A percentile compares a stretch with the other conserved stretches of the same genome.
phyloP scores from a whole-genome alignment of 352 stramenopile genomes.

The Pythium sukuiense region DNA sequence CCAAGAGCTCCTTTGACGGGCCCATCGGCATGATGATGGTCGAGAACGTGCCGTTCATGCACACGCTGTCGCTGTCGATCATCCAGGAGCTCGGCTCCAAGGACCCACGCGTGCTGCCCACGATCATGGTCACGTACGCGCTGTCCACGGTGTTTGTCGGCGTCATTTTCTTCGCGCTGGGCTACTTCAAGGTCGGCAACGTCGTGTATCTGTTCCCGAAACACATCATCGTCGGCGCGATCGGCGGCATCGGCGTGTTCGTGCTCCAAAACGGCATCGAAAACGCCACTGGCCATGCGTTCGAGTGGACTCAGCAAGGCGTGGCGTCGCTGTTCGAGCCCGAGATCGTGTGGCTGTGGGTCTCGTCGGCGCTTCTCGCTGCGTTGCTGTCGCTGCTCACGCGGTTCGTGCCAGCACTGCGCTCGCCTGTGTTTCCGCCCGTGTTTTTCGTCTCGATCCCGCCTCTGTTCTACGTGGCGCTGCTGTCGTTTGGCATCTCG shows the following conservation, averaged over 20 bases:
- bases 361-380: slow-evolving; percentile 56
- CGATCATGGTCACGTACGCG: slow-evolving; percentile 91
- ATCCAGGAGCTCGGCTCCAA: slow-evolving; percentile 81
- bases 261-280: slow-evolving; percentile 85
- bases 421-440: slow-evolving; percentile 67
- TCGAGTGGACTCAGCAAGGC: slow-evolving; percentile 55
- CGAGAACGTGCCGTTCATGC: slow-evolving; percentile 96
- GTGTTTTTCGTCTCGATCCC: slow-evolving; percentile 83
- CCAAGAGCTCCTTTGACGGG: slow-evolving; percentile 72
- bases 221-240: slow-evolving; percentile 94
- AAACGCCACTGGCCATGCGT: slow-evolving; percentile 73
- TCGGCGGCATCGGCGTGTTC: slow-evolving; percentile 91
- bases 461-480: slow-evolving; percentile 67
- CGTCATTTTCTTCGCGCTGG: slow-evolving; percentile 87
- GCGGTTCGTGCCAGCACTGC: slow-evolving; percentile 37
- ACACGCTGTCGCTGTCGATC: slow-evolving; percentile 84
- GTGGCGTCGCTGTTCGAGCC: slow-evolving; percentile 51
- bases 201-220: slow-evolving; percentile 94
- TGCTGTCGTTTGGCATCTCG: slow-evolving; percentile 53
- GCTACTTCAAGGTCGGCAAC: slow-evolving; percentile 87
- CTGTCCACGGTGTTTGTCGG: slow-evolving; percentile 89
- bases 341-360: slow-evolving; percentile 69
- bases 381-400: slow-evolving; percentile 53
- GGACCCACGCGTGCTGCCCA: slow-evolving; percentile 79
- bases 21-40: slow-evolving; percentile 92